Evolutionary conservation across 192 early-diverging fungal genomes (phyloP).

Genomic region (Phycomyces blakesleeanus): DNA sequence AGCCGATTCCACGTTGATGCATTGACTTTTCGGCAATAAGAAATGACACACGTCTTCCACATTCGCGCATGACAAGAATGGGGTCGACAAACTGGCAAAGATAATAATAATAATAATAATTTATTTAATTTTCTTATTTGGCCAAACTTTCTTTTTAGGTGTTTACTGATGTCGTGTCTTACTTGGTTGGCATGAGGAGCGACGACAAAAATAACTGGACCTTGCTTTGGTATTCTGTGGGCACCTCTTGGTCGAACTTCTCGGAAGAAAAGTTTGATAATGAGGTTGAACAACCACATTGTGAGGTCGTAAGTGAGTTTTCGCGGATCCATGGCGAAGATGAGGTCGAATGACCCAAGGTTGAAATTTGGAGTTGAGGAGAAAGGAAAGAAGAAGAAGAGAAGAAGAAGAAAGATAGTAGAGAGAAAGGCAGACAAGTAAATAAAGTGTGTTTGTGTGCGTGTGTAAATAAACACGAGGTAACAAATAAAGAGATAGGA

Average conservation of each 20-base stretch:
- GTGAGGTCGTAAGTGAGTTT: conserved; percentile 60
- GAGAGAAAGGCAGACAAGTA: background rate
- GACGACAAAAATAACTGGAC: conserved; percentile 93
- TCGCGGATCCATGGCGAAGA: background rate
- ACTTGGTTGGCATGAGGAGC: conserved; percentile 77
- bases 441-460: background rate
- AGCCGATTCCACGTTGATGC: conserved; percentile 79
- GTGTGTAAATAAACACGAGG: background rate
- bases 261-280: conserved; percentile 80
- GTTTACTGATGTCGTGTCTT: conserved; percentile 13
- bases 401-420: conserved; percentile 1
- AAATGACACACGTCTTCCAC: conserved; percentile 72
- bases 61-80: conserved; percentile 80
- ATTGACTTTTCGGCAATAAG: conserved; percentile 85
- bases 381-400: background rate
- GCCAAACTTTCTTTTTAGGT: no score
- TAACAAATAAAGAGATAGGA: no score
- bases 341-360: background rate
- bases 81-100: conserved; percentile 88
- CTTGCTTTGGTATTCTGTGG: conserved; percentile 78
- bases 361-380: background rate
- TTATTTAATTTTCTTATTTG: no score
- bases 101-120: no score
- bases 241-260: conserved; percentile 83
- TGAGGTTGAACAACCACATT: conserved; percentile 59